These are phyloP conservation scores for Neurospora sp. DNA, from an alignment of 495 filamentous ascomycete genomes.

Conservation along the genomic window DNA sequence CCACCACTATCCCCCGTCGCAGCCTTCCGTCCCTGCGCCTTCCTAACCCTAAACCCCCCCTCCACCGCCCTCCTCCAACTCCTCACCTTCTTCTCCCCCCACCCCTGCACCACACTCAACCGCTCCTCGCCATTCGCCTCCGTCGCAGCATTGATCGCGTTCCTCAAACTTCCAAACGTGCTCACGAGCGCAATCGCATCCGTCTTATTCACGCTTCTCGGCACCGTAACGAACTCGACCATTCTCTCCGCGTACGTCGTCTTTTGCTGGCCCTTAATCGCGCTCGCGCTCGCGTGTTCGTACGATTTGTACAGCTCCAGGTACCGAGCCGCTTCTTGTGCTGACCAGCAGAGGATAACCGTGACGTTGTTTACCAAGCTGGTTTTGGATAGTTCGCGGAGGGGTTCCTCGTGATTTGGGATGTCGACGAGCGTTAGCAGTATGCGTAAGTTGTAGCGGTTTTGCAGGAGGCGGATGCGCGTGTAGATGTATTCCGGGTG, in stretches of 20 bases:
- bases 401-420: conserved; percentile 62
- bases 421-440: conserved; percentile 91
- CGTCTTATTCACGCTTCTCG: conserved; percentile 84
- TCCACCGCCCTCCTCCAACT: conserved; percentile 71
- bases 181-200: conserved; percentile 81
- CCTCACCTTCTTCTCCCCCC: conserved; percentile 91
- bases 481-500: conserved; percentile 98
- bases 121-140: conserved; percentile 38
- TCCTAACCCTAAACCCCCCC: conserved; percentile 71
- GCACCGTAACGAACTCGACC: conserved; percentile 87
- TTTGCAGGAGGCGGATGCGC: conserved; percentile 67
- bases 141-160: conserved; percentile 75
- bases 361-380: conserved; percentile 81
- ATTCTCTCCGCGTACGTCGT: conserved; percentile 77
- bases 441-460: conserved; percentile 75
- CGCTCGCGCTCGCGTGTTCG: conserved; percentile 70
- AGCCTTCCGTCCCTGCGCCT: conserved; percentile 47
- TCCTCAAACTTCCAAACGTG: conserved; percentile 76
- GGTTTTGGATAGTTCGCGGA: conserved; percentile 80
- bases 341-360: conserved; percentile 84
- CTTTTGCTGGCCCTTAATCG: conserved; percentile 74
- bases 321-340: conserved; percentile 85
- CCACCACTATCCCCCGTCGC: conserved; percentile 13
- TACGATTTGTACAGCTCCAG: conserved; percentile 89
- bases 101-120: conserved; percentile 69